Evolutionary conservation across 176 grass and related monocot species (phyloP).

Genomic region (Secale cereale): DNA sequence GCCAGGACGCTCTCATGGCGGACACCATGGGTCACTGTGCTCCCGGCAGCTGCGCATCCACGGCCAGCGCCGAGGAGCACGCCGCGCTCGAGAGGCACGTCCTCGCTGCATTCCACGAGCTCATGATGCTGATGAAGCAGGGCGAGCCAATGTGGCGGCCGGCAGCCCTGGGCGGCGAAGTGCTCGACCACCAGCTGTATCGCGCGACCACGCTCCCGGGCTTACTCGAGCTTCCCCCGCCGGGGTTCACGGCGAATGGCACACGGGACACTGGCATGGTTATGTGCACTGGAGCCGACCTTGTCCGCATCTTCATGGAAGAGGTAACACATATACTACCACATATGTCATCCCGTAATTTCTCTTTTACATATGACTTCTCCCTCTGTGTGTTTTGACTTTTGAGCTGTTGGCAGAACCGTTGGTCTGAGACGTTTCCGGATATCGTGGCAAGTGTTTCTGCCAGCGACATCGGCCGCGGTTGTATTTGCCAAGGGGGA

Average conservation of each 20-base stretch:
- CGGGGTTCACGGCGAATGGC: not conserved
- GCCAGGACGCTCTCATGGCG: not conserved
- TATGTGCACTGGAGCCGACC: not conserved
- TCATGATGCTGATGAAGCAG: not conserved
- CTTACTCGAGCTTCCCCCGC: not conserved
- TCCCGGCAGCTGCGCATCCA: not conserved
- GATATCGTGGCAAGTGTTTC: not conserved
- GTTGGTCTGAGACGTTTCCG: not conserved
- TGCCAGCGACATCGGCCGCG: not conserved
- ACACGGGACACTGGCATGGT: not conserved
- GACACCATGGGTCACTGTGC: not conserved
- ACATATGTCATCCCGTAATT: not conserved
- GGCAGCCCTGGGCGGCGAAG: not conserved
- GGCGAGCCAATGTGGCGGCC: slow-evolving; percentile 13
- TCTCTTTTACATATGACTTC: not conserved
- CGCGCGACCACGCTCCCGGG: not conserved
- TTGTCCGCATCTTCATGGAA: not conserved
- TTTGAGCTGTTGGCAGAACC: not conserved
- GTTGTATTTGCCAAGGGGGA: not conserved
- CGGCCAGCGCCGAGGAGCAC: not conserved
- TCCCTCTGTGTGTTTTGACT: not conserved
- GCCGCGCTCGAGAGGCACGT: not conserved
- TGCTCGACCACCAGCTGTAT: not conserved
- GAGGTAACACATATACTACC: not conserved
- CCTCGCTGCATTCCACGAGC: not conserved